A percentile compares a stretch with the other conserved stretches of the same genome.
These are phyloP conservation scores for Tripidium arundinaceum DNA, from an alignment of 202 grass and related monocot genomes.

Conservation along the genomic window DNA sequence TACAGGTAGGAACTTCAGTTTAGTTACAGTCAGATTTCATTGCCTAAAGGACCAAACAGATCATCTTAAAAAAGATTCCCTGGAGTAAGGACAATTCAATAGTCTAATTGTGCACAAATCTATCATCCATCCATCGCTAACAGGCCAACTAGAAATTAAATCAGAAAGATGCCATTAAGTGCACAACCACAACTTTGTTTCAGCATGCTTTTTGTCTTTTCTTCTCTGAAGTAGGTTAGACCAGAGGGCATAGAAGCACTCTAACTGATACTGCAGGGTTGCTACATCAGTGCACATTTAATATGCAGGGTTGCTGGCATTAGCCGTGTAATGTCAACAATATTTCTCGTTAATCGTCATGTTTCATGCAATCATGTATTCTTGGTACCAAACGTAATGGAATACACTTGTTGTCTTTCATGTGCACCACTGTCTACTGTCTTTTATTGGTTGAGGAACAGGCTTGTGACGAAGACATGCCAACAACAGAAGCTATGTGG, in stretches of 20 bases:
- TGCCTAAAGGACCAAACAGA: background rate
- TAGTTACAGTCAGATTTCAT: constrained; percentile 12
- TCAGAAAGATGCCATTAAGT: constrained; percentile 16
- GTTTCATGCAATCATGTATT: background rate
- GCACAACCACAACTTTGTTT: background rate
- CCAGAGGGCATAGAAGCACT: background rate
- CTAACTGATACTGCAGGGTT: background rate
- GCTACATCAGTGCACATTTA: constrained; percentile 13
- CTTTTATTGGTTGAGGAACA: constrained; percentile 32
- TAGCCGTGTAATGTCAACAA: constrained; percentile 3
- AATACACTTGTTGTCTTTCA: background rate
- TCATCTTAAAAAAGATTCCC: background rate
- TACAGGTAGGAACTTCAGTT: background rate
- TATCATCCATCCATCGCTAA: constrained; percentile 18
- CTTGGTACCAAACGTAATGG: constrained; percentile 9
- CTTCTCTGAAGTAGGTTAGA: constrained; percentile 3
- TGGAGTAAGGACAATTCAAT: constrained; percentile 8
- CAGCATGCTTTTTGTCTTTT: constrained; percentile 17
- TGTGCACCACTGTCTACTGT: background rate
- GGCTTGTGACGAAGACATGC: constrained; percentile 35
- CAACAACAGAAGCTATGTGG: constrained; percentile 43
- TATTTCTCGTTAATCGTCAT: background rate
- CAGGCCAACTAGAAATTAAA: constrained; percentile 23
- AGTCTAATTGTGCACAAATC: constrained; percentile 16
- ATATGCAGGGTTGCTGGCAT: background rate